Conservation (phyloP, 345 rosid genomes). For the Brassica nigra region DNA sequence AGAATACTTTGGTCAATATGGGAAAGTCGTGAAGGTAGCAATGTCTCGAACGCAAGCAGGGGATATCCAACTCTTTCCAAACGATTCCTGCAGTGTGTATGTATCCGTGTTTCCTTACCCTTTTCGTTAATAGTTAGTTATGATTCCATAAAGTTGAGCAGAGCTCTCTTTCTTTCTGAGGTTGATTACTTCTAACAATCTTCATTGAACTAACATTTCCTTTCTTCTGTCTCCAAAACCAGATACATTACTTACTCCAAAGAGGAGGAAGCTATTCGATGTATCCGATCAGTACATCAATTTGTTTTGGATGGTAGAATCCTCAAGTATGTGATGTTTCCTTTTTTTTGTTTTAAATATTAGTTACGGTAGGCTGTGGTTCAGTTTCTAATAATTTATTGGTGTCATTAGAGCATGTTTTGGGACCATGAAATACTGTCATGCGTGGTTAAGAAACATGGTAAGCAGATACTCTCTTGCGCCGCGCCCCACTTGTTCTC, state of each 20-base stretch:
- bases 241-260: slow-evolving; percentile 87
- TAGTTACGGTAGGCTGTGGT: slow-evolving; percentile 4
- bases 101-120: slow-evolving; percentile 29
- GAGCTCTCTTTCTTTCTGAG: not conserved
- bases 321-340: slow-evolving; percentile 54
- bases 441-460: slow-evolving; percentile 97
- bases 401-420: slow-evolving; percentile 78
- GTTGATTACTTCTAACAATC: slow-evolving; percentile 13
- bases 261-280: slow-evolving; percentile 96
- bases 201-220: slow-evolving; percentile 17
- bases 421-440: slow-evolving; percentile 98
- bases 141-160: not conserved
- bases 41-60: slow-evolving; percentile 89
- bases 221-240: slow-evolving; percentile 18
- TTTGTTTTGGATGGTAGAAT: slow-evolving; percentile 83
- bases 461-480: slow-evolving; percentile 44
- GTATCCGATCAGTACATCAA: slow-evolving; percentile 92
- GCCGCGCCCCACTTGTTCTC: not conserved
- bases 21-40: slow-evolving; percentile 87
- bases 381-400: slow-evolving; percentile 18
- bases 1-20: slow-evolving; percentile 94
- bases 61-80: slow-evolving; percentile 78
- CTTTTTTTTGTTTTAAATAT: not conserved
- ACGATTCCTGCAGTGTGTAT: slow-evolving; percentile 96
- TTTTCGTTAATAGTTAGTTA: not conserved